phyloP scores from a whole-genome alignment of 345 rosid species.

The Stellera chamaejasme region DNA sequence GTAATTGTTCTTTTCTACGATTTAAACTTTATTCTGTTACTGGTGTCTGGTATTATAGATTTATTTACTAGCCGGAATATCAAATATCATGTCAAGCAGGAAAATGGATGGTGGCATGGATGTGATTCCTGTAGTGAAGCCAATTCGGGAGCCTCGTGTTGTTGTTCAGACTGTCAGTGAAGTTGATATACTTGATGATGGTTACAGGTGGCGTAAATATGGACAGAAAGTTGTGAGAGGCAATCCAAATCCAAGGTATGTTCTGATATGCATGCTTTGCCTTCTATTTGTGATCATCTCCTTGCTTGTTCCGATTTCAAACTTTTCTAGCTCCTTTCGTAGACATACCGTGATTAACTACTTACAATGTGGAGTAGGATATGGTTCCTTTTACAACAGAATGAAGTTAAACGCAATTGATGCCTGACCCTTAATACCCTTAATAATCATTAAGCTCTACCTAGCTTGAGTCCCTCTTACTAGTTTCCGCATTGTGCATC shows the following conservation, averaged over 20 bases:
- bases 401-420: no score
- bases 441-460: no score
- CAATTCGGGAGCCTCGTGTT: slow-evolving; percentile 95
- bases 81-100: slow-evolving; percentile 35
- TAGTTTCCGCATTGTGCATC: no score
- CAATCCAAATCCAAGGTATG: slow-evolving; percentile 95
- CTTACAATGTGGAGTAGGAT: no score
- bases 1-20: slow-evolving; percentile 28
- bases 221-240: slow-evolving; percentile 99
- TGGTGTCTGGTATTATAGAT: slow-evolving; percentile 1
- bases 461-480: no score
- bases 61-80: slow-evolving; percentile 8
- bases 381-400: no score
- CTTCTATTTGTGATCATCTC: no score
- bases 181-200: slow-evolving; percentile 96
- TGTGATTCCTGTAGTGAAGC: slow-evolving; percentile 85
- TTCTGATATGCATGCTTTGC: not conserved
- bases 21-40: slow-evolving; percentile 5
- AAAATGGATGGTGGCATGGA: slow-evolving; percentile 75
- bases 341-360: no score
- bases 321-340: no score
- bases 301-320: no score
- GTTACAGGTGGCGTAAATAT: slow-evolving; percentile 99
- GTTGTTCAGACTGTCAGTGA: slow-evolving; percentile 97
- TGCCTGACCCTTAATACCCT: no score